Percentiles rank a stretch among this genome's conserved stretches.
Evolutionary conservation across 2,329 filamentous ascomycete species (phyloP).

Genomic region (Neopestalotiopsis sp.): DNA sequence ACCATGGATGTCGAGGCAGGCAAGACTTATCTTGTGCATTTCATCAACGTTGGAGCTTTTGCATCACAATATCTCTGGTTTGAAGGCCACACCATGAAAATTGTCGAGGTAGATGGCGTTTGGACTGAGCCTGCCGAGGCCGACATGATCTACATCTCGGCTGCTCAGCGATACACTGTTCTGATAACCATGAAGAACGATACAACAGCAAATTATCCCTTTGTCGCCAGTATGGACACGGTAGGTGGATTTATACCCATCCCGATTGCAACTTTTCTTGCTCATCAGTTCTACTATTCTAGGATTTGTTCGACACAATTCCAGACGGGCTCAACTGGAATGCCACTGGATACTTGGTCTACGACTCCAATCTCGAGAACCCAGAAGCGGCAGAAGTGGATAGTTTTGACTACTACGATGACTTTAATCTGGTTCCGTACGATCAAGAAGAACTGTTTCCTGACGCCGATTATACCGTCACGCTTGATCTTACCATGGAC

Average conservation of each 20-base stretch:
- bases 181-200: constrained; percentile 68
- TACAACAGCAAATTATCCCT: constrained; percentile 67
- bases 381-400: constrained; percentile 60
- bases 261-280: no score
- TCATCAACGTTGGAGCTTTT: constrained; percentile 78
- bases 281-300: constrained; percentile 23
- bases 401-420: constrained; percentile 73
- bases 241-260: constrained; percentile 40
- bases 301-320: constrained; percentile 71
- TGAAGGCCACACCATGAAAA: constrained; percentile 68
- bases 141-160: constrained; percentile 67
- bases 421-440: constrained; percentile 71
- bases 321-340: constrained; percentile 73
- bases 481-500: constrained; percentile 69
- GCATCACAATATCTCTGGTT: constrained; percentile 70
- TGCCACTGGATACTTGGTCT: constrained; percentile 68
- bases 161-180: constrained; percentile 70
- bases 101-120: constrained; percentile 76
- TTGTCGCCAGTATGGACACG: constrained; percentile 73
- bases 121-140: constrained; percentile 67
- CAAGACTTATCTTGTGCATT: constrained; percentile 74
- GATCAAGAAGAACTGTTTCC: constrained; percentile 67
- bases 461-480: constrained; percentile 66
- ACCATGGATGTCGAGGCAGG: constrained; percentile 65
- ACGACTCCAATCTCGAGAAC: constrained; percentile 51